phyloP scores from a whole-genome alignment of 2,329 filamentous ascomycete species.

The Penicillium sp. region DNA sequence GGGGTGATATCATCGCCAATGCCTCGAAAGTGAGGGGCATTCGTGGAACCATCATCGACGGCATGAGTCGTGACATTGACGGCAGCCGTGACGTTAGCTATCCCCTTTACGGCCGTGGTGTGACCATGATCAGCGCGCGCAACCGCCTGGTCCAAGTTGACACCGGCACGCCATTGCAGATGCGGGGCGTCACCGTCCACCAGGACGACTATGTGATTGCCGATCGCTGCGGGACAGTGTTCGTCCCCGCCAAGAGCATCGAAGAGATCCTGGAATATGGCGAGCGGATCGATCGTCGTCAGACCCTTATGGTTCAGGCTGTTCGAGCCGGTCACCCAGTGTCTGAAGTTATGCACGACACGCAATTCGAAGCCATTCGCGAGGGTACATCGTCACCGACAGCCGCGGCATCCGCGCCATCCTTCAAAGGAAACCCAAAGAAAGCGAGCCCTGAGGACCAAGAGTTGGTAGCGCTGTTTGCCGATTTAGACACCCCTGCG shows the following conservation, averaged over 20 bases:
- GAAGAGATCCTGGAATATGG: slow-evolving; percentile 18
- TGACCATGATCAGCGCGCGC: slow-evolving; percentile 36
- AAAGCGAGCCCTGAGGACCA: slow-evolving; percentile 13
- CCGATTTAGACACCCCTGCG: slow-evolving; percentile 19
- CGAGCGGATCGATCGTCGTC: slow-evolving; percentile 17
- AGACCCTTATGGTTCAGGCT: slow-evolving; percentile 20
- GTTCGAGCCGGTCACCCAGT: slow-evolving; percentile 19
- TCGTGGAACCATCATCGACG: slow-evolving; percentile 35
- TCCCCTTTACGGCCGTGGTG: slow-evolving; percentile 36
- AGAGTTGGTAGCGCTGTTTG: slow-evolving; percentile 20
- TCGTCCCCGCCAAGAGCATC: slow-evolving; percentile 16
- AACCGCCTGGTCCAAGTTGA: slow-evolving; percentile 35
- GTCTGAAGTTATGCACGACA: slow-evolving; percentile 24
- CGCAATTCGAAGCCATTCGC: slow-evolving; percentile 21
- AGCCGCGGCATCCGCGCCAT: not conserved
- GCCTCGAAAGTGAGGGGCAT: slow-evolving; percentile 26
- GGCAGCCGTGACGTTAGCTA: slow-evolving; percentile 35
- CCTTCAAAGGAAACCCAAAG: slow-evolving; percentile 5
- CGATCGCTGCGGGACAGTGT: slow-evolving; percentile 21
- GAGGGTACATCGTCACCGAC: not conserved
- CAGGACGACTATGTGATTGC: slow-evolving; percentile 25
- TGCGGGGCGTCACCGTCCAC: slow-evolving; percentile 17
- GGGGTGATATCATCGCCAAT: slow-evolving; percentile 27
- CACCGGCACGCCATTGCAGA: slow-evolving; percentile 28
- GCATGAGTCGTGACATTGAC: slow-evolving; percentile 36